A percentile compares a stretch with the other conserved stretches of the same genome.
phyloP scores from a whole-genome alignment of 164 flowering plant species.

The Vitis rotundifolia region DNA sequence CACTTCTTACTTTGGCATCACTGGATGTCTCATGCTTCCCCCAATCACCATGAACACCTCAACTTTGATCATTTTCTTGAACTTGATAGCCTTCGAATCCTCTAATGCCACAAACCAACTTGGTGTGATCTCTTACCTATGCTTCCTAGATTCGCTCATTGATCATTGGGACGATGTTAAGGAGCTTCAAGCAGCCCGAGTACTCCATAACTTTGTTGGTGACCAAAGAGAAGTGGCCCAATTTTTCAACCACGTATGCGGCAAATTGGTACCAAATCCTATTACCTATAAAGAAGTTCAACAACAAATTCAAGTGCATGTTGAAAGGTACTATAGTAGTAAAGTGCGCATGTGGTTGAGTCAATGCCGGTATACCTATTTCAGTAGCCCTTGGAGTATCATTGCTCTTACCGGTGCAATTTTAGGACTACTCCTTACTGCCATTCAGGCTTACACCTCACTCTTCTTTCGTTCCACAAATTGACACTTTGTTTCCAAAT shows the following conservation, averaged over 20 bases:
- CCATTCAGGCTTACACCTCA: not conserved
- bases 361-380: not conserved
- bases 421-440: not conserved
- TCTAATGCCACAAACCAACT: not conserved
- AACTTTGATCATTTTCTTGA: no score
- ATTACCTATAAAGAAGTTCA: not conserved
- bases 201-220: conserved; percentile 3
- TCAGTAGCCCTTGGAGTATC: conserved; percentile 10
- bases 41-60: no score
- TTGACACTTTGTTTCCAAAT: no score
- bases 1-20: no score
- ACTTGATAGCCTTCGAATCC: no score
- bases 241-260: no score
- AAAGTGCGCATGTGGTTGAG: not conserved
- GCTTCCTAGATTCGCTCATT: conserved; percentile 16
- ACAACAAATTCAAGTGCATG: no score
- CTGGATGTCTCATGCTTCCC: no score
- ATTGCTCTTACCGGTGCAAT: not conserved
- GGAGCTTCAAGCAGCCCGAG: not conserved
- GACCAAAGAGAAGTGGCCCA: no score
- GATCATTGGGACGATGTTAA: not conserved
- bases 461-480: no score
- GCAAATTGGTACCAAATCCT: not conserved
- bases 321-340: conserved; percentile 1
- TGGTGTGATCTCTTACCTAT: conserved; percentile 3